These are phyloP conservation scores for Penicillium steckii DNA, from an alignment of 495 filamentous ascomycete genomes.

Conservation along the genomic window DNA sequence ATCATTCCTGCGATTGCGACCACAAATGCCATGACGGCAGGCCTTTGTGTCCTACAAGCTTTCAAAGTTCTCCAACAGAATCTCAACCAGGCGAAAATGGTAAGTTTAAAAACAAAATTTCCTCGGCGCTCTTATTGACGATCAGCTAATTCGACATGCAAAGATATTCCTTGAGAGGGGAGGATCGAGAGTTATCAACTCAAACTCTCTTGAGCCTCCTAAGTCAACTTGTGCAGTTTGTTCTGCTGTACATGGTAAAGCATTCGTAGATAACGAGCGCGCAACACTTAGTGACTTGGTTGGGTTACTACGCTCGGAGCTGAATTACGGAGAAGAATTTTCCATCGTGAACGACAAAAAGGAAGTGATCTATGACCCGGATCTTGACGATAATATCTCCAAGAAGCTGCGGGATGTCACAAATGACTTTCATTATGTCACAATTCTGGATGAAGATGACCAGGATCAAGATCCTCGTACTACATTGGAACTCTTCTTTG, in stretches of 20 bases:
- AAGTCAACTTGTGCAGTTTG: constrained; percentile 82
- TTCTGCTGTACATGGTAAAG: constrained; percentile 63
- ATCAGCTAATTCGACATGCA: constrained; percentile 3
- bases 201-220: constrained; percentile 71
- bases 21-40: constrained; percentile 94
- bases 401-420: constrained; percentile 79
- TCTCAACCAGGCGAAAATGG: constrained; percentile 59
- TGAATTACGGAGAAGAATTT: constrained; percentile 85
- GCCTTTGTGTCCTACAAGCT: constrained; percentile 87
- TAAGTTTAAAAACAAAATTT: constrained; percentile 9
- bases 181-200: constrained; percentile 68
- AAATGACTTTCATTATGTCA: constrained; percentile 70
- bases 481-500: constrained; percentile 69
- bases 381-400: constrained; percentile 79
- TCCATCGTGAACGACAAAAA: constrained; percentile 67
- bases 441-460: constrained; percentile 87
- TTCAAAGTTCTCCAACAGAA: constrained; percentile 86
- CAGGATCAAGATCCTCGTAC: constrained; percentile 78
- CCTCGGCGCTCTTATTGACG: neutral
- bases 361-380: constrained; percentile 76
- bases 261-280: constrained; percentile 66
- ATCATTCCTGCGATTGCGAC: constrained; percentile 99
- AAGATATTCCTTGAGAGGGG: constrained; percentile 77
- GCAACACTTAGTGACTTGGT: constrained; percentile 84
- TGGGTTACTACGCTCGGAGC: constrained; percentile 62